Conservation (phyloP, 2,329 filamentous ascomycete species). For the Curvularia eragrostidis region DNA sequence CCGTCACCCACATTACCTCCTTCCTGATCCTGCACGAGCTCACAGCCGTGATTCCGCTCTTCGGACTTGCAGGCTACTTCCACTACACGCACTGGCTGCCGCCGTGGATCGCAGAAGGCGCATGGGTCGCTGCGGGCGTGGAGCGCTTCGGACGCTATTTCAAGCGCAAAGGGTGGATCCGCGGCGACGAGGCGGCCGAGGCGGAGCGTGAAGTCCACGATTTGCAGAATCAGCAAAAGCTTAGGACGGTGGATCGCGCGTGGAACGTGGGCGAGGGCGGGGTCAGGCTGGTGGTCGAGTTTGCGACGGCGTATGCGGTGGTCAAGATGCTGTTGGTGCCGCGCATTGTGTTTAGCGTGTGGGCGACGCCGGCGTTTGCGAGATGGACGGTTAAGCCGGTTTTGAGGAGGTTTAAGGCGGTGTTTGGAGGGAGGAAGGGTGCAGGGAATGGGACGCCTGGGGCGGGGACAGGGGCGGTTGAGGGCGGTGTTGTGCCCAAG, state of each 20-base stretch:
- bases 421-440: conserved; percentile 48
- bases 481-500: conserved; percentile 41
- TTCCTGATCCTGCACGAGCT: conserved; percentile 93
- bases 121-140: conserved; percentile 67
- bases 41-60: conserved; percentile 76
- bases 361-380: conserved; percentile 93
- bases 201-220: conserved; percentile 39
- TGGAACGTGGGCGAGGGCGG: conserved; percentile 54
- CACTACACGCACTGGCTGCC: conserved; percentile 79
- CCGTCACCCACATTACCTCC: conserved; percentile 80
- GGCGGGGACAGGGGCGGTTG: conserved; percentile 46
- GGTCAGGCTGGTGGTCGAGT: conserved; percentile 65
- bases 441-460: conserved; percentile 28
- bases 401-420: conserved; percentile 41
- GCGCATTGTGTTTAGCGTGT: conserved; percentile 78
- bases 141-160: conserved; percentile 80
- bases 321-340: conserved; percentile 84
- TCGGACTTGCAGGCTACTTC: conserved; percentile 31
- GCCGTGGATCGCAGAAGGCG: conserved; percentile 59
- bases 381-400: conserved; percentile 42
- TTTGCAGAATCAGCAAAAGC: conserved; percentile 24
- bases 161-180: conserved; percentile 80
- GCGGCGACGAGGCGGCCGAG: conserved; percentile 57
- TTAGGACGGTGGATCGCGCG: conserved; percentile 46
- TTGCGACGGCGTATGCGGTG: conserved; percentile 89